These are phyloP conservation scores for Podospora pseudoanserina DNA, from an alignment of 495 filamentous ascomycete genomes.

Conservation along the genomic window DNA sequence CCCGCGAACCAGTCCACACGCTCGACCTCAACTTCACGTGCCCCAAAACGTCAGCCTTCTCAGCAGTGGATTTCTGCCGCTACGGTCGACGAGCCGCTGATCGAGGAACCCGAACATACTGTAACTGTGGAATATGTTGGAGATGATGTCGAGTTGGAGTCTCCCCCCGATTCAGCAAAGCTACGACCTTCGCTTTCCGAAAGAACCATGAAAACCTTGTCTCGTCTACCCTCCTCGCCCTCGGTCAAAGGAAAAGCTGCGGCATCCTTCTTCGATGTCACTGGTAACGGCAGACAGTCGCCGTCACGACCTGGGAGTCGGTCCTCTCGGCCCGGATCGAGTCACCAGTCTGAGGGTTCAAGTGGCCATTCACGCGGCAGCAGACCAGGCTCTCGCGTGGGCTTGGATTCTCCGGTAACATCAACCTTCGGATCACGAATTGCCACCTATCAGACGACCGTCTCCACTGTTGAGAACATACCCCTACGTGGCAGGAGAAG, in stretches of 20 bases:
- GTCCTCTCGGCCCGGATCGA: slow-evolving; percentile 43
- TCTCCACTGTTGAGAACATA: slow-evolving; percentile 38
- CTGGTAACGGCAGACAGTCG: slow-evolving; percentile 17
- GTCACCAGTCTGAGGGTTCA: slow-evolving; percentile 42
- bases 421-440: slow-evolving; percentile 31
- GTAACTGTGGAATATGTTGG: slow-evolving; percentile 1
- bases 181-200: slow-evolving; percentile 42
- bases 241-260: slow-evolving; percentile 37
- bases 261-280: slow-evolving; percentile 38
- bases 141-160: neutral
- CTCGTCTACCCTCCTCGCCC: slow-evolving; percentile 47
- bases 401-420: slow-evolving; percentile 27
- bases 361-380: slow-evolving; percentile 33
- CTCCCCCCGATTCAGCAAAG: slow-evolving; percentile 24
- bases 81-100: slow-evolving; percentile 15
- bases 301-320: slow-evolving; percentile 38
- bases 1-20: slow-evolving; percentile 1
- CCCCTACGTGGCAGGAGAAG: slow-evolving; percentile 29
- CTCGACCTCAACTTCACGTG: slow-evolving; percentile 9
- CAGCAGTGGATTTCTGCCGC: slow-evolving; percentile 33
- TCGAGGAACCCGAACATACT: slow-evolving; percentile 8
- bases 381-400: slow-evolving; percentile 42
- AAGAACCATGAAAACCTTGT: slow-evolving; percentile 47
- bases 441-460: slow-evolving; percentile 33
- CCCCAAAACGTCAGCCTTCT: slow-evolving; percentile 20